Conservation (phyloP, 2,329 filamentous ascomycete genomes). For the Aspergillus clavatus region DNA sequence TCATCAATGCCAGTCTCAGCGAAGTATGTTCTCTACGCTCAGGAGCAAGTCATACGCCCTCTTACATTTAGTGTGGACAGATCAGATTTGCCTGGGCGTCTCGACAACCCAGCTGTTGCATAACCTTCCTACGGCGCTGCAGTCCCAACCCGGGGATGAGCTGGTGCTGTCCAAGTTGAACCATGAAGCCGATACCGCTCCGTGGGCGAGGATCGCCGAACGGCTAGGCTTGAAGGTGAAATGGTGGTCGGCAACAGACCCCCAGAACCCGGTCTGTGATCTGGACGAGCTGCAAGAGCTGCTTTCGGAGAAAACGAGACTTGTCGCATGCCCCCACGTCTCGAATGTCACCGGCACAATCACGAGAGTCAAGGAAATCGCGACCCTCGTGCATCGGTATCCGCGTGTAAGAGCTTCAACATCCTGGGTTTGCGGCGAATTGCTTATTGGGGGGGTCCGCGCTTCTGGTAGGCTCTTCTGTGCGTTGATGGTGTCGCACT, state of each 20-base stretch:
- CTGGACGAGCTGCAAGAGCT: conserved; percentile 54
- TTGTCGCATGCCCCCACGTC: conserved; percentile 69
- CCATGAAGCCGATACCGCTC: conserved; percentile 71
- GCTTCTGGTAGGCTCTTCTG: conserved; percentile 49
- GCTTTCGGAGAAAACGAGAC: conserved; percentile 59
- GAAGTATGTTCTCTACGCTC: conserved; percentile 49
- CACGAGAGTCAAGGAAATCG: conserved; percentile 42
- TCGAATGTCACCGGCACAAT: conserved; percentile 71
- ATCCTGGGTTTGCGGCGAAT: too few species aligned
- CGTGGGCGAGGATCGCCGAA: conserved; percentile 66
- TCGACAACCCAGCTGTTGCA: conserved; percentile 73
- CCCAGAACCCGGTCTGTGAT: conserved; percentile 55
- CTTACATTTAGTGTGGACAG: not conserved
- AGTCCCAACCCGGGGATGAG: conserved; percentile 56
- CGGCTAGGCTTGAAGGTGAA: conserved; percentile 58
- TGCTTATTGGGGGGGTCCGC: too few species aligned
- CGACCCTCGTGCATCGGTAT: conserved; percentile 36
- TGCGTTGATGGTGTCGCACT: conserved; percentile 73
- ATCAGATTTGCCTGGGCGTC: conserved; percentile 51
- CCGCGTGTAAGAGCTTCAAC: conserved; percentile 43
- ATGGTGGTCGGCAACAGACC: conserved; percentile 59
- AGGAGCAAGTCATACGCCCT: not conserved
- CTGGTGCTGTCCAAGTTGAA: conserved; percentile 68
- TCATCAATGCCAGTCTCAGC: conserved; percentile 62
- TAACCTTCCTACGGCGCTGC: conserved; percentile 58